phyloP scores from a whole-genome alignment of 2,329 filamentous ascomycete species.

The Colletotrichum sp. region DNA sequence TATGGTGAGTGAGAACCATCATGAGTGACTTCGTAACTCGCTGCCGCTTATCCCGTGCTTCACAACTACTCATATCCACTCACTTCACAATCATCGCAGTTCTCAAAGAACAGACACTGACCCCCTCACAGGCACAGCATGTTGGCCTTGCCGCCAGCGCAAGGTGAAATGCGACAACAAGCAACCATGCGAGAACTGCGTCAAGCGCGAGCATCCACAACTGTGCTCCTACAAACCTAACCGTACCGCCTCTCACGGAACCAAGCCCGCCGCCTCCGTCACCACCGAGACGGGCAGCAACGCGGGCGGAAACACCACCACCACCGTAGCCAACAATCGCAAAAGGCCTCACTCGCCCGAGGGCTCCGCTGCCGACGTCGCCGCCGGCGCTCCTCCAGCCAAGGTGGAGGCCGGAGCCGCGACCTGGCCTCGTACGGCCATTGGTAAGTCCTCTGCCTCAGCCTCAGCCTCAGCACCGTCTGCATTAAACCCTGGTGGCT shows the following conservation, averaged over 20 bases:
- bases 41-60: not conserved
- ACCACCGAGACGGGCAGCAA: constrained; percentile 22
- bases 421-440: constrained; percentile 44
- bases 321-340: constrained; percentile 18
- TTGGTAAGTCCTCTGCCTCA: constrained; percentile 33
- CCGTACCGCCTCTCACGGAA: constrained; percentile 36
- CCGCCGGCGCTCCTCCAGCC: constrained; percentile 23
- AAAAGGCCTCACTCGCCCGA: constrained; percentile 52
- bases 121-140: constrained; percentile 57
- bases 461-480: not conserved
- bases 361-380: constrained; percentile 38
- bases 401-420: constrained; percentile 42
- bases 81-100: not conserved
- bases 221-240: constrained; percentile 73
- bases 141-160: constrained; percentile 71
- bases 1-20: constrained; percentile 60
- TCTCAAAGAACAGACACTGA: not conserved
- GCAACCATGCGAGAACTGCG: constrained; percentile 71
- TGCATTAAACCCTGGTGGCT: not conserved
- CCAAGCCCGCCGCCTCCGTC: constrained; percentile 30
- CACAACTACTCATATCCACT: not conserved
- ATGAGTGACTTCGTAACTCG: not conserved
- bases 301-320: constrained; percentile 27
- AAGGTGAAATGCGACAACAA: constrained; percentile 76
- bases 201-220: constrained; percentile 68